A percentile compares a stretch with the other conserved stretches of the same genome.
Conservation (phyloP, 2,329 filamentous ascomycete species). For the Fusarium metavorans region DNA sequence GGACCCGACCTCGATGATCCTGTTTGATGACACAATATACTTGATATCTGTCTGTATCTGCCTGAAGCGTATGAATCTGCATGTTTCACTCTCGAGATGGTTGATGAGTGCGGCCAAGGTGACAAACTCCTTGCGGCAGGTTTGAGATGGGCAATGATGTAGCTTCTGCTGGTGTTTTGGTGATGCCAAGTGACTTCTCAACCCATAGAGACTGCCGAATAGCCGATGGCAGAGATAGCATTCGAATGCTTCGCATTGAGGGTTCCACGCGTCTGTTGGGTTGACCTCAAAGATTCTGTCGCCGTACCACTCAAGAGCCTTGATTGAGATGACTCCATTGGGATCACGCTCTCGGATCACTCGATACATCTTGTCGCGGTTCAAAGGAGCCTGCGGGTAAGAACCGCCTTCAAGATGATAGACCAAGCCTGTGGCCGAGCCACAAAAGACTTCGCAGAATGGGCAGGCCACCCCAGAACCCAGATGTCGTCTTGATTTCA, state of each 20-base stretch:
- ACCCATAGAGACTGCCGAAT: conserved; percentile 50
- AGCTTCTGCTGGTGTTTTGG: conserved; percentile 52
- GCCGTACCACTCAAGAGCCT: conserved; percentile 59
- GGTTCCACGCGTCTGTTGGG: conserved; percentile 58
- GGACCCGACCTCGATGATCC: conserved; percentile 5
- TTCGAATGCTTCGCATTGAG: conserved; percentile 39
- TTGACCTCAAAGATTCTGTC: conserved; percentile 50
- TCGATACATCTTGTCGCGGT: conserved; percentile 62
- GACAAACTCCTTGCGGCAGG: conserved; percentile 54
- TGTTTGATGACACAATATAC: conserved; percentile 23
- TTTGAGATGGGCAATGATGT: conserved; percentile 55
- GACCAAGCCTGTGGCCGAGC: conserved; percentile 64
- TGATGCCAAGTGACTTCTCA: conserved; percentile 68
- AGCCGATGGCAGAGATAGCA: conserved; percentile 59
- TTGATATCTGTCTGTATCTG: conserved; percentile 49
- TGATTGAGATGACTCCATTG: conserved; percentile 62
- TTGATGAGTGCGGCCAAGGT: conserved; percentile 55
- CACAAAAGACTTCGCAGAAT: conserved; percentile 62
- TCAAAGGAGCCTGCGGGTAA: conserved; percentile 61
- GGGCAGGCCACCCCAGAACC: conserved; percentile 55
- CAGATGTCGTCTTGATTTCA: conserved; percentile 63
- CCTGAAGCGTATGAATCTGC: conserved; percentile 53
- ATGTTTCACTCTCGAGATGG: conserved; percentile 59
- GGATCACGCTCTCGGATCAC: conserved; percentile 61
- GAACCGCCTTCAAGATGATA: conserved; percentile 68